phyloP scores from a whole-genome alignment of 2,329 filamentous ascomycete genomes.

The Penicillium sclerotiorum region DNA sequence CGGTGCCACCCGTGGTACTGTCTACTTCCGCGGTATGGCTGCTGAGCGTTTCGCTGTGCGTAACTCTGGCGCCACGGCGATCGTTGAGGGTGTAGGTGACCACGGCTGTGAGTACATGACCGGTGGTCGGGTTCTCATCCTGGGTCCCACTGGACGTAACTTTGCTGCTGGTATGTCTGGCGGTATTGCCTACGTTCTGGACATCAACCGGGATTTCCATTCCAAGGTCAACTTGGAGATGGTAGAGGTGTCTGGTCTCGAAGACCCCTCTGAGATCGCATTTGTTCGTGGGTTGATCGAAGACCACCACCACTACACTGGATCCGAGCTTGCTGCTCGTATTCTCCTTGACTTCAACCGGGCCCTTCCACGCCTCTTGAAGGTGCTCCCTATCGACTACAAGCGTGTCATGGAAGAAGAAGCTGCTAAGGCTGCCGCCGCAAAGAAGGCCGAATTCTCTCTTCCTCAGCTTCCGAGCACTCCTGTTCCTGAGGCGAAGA shows the following conservation, averaged over 20 bases:
- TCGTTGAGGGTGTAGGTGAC: constrained; percentile 94
- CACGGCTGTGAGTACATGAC: constrained; percentile 99
- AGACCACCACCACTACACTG: constrained; percentile 97
- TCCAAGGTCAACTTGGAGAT: constrained; percentile 96
- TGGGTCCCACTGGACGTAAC: constrained; percentile 90
- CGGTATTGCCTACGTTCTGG: constrained; percentile 92
- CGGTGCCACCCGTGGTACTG: constrained; percentile 85
- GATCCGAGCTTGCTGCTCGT: constrained; percentile 89
- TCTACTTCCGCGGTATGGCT: constrained; percentile 96
- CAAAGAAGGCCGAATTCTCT: constrained; percentile 81
- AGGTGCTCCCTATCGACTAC: constrained; percentile 92
- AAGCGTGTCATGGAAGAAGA: constrained; percentile 89
- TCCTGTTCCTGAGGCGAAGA: constrained; percentile 56
- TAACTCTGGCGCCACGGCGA: constrained; percentile 93
- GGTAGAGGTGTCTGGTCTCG: constrained; percentile 84
- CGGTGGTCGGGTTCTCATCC: constrained; percentile 82
- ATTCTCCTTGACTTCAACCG: constrained; percentile 95
- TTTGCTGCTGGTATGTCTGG: constrained; percentile 99
- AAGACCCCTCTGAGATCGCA: constrained; percentile 85
- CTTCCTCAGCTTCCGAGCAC: constrained; percentile 72
- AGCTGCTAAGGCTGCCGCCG: constrained; percentile 79
- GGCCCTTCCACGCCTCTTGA: constrained; percentile 86
- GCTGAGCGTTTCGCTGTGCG: constrained; percentile 95
- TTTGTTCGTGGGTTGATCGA: constrained; percentile 90
- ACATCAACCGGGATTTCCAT: constrained; percentile 85